Evolutionary conservation across 164 flowering plant species (phyloP), one percentile per base, ranked within the genome.

Genomic region (Pachysandra terminalis): DNA sequence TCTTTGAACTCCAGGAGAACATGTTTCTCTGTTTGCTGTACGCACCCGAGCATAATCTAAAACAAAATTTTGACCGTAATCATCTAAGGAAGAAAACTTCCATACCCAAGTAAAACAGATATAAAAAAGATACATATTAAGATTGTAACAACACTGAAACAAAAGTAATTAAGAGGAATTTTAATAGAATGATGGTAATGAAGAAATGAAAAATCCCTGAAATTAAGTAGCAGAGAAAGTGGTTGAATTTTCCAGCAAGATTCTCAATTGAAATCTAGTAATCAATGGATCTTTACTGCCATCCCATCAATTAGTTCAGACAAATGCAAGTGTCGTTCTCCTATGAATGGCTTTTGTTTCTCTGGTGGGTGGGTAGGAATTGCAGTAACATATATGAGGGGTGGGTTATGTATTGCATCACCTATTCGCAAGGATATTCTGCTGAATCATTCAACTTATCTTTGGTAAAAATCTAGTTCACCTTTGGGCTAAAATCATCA

Each of bases 21-120:
- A 15, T 19, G 72, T 69, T 59, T 86, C 90, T 76, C 86, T 75
- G 64, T 35, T 81, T 27, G 68, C 66, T 70, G 64, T 82, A 51
- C 64, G 80, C 28, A 77, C 69, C 68, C 80, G 78, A 56, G 68
- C 40, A 24, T 84, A 91, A 85, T 79, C 97, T 89, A 83, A 65
- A 65, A 78, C 59, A 68, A 70, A 74, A 65, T 37, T 45, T 21
- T 19, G 19, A 63, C 27, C n/a, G 8, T 26, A 52, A 55, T 21
- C 56, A 21, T 41, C 9, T 24, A 32, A 35, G 35, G 6, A 17
- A 49, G 23, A 64, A 28, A 23, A 64, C 53, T 17, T 57, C 37
- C 32, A 61, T 25, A 69, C 9, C 35, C 26, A 14, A 56, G 23
- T 17, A 27, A 56, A 3, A 54, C 19, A 12, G 52, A 19, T n/a